Percentiles rank a stretch among this genome's conserved stretches.
Evolutionary conservation across 73 alveolate genomes (phyloP).

Genomic region (Tetrahymena borealis): DNA sequence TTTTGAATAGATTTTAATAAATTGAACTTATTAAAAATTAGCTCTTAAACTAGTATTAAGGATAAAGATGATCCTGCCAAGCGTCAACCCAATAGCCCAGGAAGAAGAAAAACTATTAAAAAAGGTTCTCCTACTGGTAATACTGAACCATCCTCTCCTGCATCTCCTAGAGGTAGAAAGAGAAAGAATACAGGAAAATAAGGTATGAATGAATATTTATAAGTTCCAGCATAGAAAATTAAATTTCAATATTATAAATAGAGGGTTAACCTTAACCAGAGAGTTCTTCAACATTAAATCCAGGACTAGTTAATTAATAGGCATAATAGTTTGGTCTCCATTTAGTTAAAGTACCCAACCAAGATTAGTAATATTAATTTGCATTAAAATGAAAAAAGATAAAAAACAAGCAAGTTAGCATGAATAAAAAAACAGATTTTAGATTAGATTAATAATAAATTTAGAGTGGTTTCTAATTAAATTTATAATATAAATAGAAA

Average conservation of each 20-base stretch:
- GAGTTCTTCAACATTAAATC: not conserved
- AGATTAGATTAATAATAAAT: too few relatives aligned
- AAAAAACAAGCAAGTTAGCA: not conserved
- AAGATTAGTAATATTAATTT: not conserved
- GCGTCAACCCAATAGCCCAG: not conserved
- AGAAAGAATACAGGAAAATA: not conserved
- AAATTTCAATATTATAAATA: not conserved
- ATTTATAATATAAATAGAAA: not conserved
- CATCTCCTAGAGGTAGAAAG: slow-evolving; percentile 1
- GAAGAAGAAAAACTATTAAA: not conserved
- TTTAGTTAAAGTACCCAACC: not conserved
- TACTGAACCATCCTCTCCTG: not conserved
- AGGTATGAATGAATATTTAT: not conserved
- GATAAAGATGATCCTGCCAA: not conserved
- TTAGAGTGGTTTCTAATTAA: too few relatives aligned
- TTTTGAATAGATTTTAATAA: not conserved
- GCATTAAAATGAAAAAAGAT: not conserved
- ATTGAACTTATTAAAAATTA: not conserved
- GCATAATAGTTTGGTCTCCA: not conserved
- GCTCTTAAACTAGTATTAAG: not conserved
- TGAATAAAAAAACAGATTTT: too few relatives aligned
- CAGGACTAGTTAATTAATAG: not conserved
- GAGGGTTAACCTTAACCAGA: not conserved
- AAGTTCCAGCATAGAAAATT: not conserved
- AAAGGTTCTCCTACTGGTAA: not conserved